Evolutionary conservation across 352 stramenopile genomes (phyloP), one percentile per base, ranked within the genome.

Genomic region (Phytopythium delawarense): DNA sequence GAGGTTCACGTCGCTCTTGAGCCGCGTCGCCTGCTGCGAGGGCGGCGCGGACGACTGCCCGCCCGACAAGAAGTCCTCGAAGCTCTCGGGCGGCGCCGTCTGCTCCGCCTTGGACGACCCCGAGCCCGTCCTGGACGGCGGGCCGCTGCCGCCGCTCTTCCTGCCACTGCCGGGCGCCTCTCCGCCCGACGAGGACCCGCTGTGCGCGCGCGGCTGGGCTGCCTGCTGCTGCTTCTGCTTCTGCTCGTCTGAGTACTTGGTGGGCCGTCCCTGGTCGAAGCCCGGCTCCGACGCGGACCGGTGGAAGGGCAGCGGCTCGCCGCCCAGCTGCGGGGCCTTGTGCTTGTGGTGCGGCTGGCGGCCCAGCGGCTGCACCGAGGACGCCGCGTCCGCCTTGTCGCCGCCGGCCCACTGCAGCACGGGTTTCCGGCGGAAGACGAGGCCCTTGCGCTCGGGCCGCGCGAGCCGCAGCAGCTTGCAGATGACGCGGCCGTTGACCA

Each of bases 11-110:
- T 80, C 67, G 20, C 70, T 70, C 18, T 67, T 64, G 20, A 58
- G 35, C 21, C 65, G 44, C 5, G 64, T 57, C 0, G 70, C 57
- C 20, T 66, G 11, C 30, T 62, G 16, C 46, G 52, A 42, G 25
- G 55, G 53, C 35, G 11, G 46, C 44, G 34, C 39, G 20, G 69
- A 57, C 35, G 66, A 50, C 37, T 83, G 70, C 12, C 77, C 69
- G 9, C 83, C 81, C 0, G 83, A 91, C 40, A 94, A 65, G 53
- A 94, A 92, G 67, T 92, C 83, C 69, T 92, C 75, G 49, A 89
- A 81, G 66, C 78, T 81, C 59, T 74, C 72, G 12, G 71, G 40
- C 23, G 68, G 46, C n/a, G 73, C 55, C 7, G 66, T 46, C 40
- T 67, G 60, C 25, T 72, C 53, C 44, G 56, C 45, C n/a, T 71